Evolutionary conservation across 163 green algal species (phyloP).

Genomic region (Scenedesmus sp.): DNA sequence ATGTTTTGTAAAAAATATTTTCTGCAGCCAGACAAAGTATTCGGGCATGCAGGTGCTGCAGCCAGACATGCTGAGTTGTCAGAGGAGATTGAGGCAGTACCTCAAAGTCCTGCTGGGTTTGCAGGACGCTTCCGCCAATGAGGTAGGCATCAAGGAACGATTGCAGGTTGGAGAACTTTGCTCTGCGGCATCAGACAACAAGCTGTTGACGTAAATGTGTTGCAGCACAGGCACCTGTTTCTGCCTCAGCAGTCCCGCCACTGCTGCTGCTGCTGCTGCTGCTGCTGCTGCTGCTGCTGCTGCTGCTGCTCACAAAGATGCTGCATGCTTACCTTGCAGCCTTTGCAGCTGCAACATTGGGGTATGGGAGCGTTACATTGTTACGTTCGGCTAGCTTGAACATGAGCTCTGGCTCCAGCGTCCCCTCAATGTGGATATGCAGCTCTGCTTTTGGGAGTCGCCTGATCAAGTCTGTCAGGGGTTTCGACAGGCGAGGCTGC

Average conservation of each 20-base stretch:
- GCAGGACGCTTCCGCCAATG: constrained; percentile 57
- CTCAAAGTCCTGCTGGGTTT: constrained; percentile 65
- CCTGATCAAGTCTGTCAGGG: constrained; percentile 50
- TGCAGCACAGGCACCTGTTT: neutral
- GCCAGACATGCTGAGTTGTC: neutral
- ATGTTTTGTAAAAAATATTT: too few species aligned
- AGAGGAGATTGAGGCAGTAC: neutral
- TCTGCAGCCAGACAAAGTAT: too few species aligned
- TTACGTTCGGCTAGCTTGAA: constrained; percentile 64
- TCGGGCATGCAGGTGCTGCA: neutral
- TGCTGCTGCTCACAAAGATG: too few species aligned
- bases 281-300: neutral
- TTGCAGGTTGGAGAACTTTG: constrained; percentile 52
- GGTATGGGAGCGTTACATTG: constrained; percentile 47
- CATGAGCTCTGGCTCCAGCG: constrained; percentile 80
- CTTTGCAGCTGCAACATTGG: constrained; percentile 25
- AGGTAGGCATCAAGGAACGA: constrained; percentile 64
- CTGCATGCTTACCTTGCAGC: constrained; percentile 2
- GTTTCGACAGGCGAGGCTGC: neutral
- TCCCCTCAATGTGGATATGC: constrained; percentile 83
- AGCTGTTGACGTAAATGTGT: neutral
- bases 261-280: constrained; percentile 10
- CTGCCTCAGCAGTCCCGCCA: neutral
- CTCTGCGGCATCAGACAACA: neutral
- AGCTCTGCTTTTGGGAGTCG: constrained; percentile 80